Evolutionary conservation across 2,329 filamentous ascomycete species (phyloP), one percentile per base, ranked within the genome.

Genomic region (Shiraia bambusicola): DNA sequence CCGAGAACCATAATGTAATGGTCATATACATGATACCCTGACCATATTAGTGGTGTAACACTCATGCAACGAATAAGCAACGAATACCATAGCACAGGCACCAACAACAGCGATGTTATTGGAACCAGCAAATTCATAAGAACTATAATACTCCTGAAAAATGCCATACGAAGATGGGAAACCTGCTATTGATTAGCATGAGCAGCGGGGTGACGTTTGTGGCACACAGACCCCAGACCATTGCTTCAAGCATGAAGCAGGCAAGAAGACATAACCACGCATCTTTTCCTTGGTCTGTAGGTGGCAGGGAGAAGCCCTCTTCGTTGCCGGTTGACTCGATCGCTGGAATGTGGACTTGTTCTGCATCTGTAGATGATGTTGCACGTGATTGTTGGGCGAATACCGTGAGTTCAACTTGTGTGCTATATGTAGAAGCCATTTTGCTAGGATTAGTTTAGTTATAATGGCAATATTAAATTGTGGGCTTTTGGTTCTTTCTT

Each of bases 231-330:
- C 61, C 64, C 64, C 63, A 67, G 10, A 80, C 70, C 22, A 79
- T 61, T 16, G 74, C 70, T 44, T 82, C 78, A 9, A 81, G 67
- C 34, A 78, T 59, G 49, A 78, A 79, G 51, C 75, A 76, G 2
- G 56, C 45, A 11, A 61, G 44, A 7, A 63, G 40, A 14, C 56
- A 60, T 6, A 65, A 31, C 60, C 60, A 65, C 7, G 60, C 60
- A 44, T 63, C 52, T 31, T 58, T 65, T 7, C 59, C 59, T 25
- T 49, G 51, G 31, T 65, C 61, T 4, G 57, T 62, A 4, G 60
- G 60, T 22, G 60, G 58, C 15, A 65, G 43, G 11, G 51, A 59
- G 28, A 57, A 58, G 3, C 44, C 52, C 15, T 35, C 28, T 13
- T 47, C 33, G 69, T 71, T 10, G 15, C 46, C 46, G 11, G 45